Conservation (phyloP, 768 basidiomycete genomes). For the Phanerochaete sordida region DNA sequence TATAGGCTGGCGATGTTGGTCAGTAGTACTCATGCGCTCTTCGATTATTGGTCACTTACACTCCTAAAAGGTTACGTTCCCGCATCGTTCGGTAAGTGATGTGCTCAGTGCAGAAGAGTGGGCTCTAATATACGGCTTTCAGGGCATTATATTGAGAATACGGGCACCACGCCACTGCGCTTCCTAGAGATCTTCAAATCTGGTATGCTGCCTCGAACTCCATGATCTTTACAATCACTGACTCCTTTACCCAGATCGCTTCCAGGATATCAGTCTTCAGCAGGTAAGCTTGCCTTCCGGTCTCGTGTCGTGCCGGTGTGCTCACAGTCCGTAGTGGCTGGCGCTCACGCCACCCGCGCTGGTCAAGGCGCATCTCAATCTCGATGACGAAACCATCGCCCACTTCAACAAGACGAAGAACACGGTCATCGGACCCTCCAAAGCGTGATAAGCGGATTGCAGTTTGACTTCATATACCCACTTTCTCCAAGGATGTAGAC, state of each 20-base stretch:
- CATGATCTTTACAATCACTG: not conserved
- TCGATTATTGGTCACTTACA: not conserved
- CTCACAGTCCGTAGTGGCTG: slow-evolving; percentile 40
- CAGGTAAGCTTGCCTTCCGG: slow-evolving; percentile 8
- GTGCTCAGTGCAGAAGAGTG: no score
- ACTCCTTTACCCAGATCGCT: slow-evolving; percentile 29
- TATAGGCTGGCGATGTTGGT: slow-evolving; percentile 35
- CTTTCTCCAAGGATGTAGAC: no score
- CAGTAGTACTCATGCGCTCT: slow-evolving; percentile 10
- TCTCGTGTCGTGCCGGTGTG: not conserved
- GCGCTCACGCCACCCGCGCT: slow-evolving; percentile 42
- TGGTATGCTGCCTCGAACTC: slow-evolving; percentile 23
- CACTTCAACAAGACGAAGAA: slow-evolving; percentile 36
- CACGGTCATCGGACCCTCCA: slow-evolving; percentile 26
- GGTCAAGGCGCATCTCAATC: slow-evolving; percentile 41
- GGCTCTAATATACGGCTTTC: not conserved
- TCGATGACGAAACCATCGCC: slow-evolving; percentile 35
- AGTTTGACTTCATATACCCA: no score
- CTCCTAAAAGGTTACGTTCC: slow-evolving; percentile 46
- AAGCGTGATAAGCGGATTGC: not conserved
- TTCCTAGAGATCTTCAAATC: slow-evolving; percentile 61
- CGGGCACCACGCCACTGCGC: slow-evolving; percentile 49
- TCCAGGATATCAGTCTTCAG: slow-evolving; percentile 52
- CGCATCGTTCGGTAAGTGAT: slow-evolving; percentile 36
- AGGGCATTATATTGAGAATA: slow-evolving; percentile 65